Evolutionary conservation across 352 stramenopile species (phyloP).

Genomic region (Phytophthora sojae): DNA sequence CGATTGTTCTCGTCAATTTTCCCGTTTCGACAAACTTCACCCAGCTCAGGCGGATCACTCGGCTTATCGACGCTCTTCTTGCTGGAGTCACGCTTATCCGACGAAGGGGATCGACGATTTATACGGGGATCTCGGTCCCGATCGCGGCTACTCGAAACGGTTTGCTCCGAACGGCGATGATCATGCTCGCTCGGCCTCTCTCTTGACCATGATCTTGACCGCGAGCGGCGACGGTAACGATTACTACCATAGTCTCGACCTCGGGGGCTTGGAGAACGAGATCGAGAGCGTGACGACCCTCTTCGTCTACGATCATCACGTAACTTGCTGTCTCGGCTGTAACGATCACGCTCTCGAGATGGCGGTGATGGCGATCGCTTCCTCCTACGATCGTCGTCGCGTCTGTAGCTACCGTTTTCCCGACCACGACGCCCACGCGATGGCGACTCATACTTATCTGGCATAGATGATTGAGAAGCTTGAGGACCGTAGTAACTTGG

Average conservation of each 20-base stretch:
- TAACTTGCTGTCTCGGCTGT: conserved; percentile 18
- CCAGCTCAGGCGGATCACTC: conserved; percentile 15
- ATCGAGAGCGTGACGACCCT: conserved; percentile 44
- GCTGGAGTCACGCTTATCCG: conserved; percentile 4
- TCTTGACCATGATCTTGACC: conserved; percentile 34
- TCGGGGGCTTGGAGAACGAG: conserved; percentile 37
- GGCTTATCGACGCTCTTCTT: conserved; percentile 14
- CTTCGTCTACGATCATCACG: conserved; percentile 33
- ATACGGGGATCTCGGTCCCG: conserved; percentile 17
- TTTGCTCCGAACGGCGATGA: conserved; percentile 13
- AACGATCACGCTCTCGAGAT: conserved; percentile 22
- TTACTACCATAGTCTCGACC: conserved; percentile 28
- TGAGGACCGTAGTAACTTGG: conserved; percentile 51
- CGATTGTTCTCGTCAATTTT: conserved; percentile 16
- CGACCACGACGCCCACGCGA: conserved; percentile 16
- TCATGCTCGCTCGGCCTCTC: conserved; percentile 38
- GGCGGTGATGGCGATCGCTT: conserved; percentile 33
- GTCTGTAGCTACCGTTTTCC: conserved; percentile 24
- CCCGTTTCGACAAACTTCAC: conserved; percentile 28
- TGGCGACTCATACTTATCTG: conserved; percentile 29
- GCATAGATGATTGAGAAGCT: conserved; percentile 8
- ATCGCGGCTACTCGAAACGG: conserved; percentile 14
- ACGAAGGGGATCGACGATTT: conserved; percentile 20
- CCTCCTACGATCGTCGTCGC: conserved; percentile 28
- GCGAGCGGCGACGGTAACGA: conserved; percentile 23